Base-by-base conservation (phyloP, 2,329 filamentous ascomycete species). In the Fusarium albosuccineum region DNA sequence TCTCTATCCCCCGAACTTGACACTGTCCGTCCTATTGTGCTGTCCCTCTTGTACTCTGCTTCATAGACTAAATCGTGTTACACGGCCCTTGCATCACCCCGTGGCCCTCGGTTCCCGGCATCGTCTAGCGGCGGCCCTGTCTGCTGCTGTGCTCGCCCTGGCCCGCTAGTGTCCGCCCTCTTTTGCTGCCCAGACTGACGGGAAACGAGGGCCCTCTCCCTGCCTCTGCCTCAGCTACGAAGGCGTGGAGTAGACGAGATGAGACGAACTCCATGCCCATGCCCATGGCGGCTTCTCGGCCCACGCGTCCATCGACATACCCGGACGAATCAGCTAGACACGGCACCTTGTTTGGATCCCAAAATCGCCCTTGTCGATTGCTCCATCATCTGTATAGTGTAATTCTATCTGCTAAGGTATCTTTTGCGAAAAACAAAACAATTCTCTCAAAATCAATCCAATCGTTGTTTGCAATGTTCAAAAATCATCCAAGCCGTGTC, bases 351-450 rank as follows among this genome's bases (percentile, higher is more conserved):
- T 16, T 10, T 45, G 9, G 8, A 45, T 7, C 14, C 27, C 7
- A 16, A 27, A 9, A 17, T 17, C 48, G 8, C 11, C 9, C 30
- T 33, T 33, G 46, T 17, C 29, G 36, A 49, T 49, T 39, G 37
- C 39, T 22, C 16, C 16, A 53, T 44, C 57, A 54, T 57, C 45
- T 36, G 27, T 60, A 14, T 4, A 22, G 27, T 62, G 37, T 30
- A 52, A 55, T 34, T 60, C 58, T 70, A 57, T 68, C 60, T 60
- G 41, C 60, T 64, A 67, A 72, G 70, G 70, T 72, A 72, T 72
- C 70, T 61, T 60, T 39, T 56, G 60, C 64, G 46, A 52, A 64
- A 66, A 67, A 64, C 39, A 6, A 49, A 37, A 61, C 52, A 56
- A 70, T 52, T 60, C 60, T 51, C 22, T 22, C 4, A 60, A 45